Percentiles rank a stretch among this genome's conserved stretches.
Conservation (phyloP, 2,329 filamentous ascomycete genomes). For the Penicillium palitans region DNA sequence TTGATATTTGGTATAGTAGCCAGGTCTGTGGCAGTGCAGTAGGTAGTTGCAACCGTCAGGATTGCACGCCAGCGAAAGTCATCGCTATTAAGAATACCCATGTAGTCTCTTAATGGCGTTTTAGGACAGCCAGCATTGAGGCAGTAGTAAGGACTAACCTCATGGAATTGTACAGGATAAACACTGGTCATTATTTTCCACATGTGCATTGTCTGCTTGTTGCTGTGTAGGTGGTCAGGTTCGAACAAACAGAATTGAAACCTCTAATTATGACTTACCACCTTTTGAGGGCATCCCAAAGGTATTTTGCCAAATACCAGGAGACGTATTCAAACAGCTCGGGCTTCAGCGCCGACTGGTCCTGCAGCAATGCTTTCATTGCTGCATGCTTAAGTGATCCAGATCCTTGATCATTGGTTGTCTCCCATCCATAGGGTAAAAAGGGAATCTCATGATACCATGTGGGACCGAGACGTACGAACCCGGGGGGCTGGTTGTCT, state of each 20-base stretch:
- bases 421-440: slow-evolving; percentile 30
- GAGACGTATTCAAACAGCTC: slow-evolving; percentile 41
- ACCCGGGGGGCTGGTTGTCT: slow-evolving; percentile 8
- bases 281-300: slow-evolving; percentile 42
- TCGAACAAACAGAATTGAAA: background rate
- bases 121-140: slow-evolving; percentile 33
- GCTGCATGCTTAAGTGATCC: slow-evolving; percentile 38
- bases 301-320: slow-evolving; percentile 41
- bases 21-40: slow-evolving; percentile 37
- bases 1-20: slow-evolving; percentile 40
- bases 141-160: slow-evolving; percentile 30
- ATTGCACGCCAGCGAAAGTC: slow-evolving; percentile 36
- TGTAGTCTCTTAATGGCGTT: slow-evolving; percentile 38
- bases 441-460: slow-evolving; percentile 45
- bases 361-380: slow-evolving; percentile 32
- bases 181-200: slow-evolving; percentile 45
- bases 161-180: slow-evolving; percentile 40
- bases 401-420: slow-evolving; percentile 28
- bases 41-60: slow-evolving; percentile 37
- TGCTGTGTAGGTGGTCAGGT: slow-evolving; percentile 23
- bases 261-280: slow-evolving; percentile 30
- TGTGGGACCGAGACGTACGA: slow-evolving; percentile 27
- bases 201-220: slow-evolving; percentile 42
- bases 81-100: slow-evolving; percentile 36
- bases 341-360: slow-evolving; percentile 39